Evolutionary conservation across 257 asterid species (phyloP).

Genomic region (Gentiana dahurica): DNA sequence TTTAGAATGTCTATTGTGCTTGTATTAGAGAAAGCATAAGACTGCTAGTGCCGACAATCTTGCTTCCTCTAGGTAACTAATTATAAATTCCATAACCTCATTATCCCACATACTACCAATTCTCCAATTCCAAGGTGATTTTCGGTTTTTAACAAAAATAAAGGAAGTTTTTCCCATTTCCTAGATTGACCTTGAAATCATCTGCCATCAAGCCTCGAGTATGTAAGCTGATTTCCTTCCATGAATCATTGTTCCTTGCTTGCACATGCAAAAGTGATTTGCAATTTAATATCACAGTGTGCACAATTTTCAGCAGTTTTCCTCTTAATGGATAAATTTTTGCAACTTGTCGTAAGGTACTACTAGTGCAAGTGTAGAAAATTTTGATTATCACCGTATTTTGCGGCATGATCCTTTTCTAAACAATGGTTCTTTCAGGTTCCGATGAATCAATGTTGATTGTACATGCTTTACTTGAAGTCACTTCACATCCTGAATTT

Average conservation of each 20-base stretch:
- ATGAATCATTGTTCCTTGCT: too few species aligned
- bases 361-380: not conserved
- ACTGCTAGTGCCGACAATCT: too few species aligned
- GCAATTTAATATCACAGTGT: constrained; percentile 46
- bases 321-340: not conserved
- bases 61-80: too few species aligned
- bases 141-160: constrained; percentile 23
- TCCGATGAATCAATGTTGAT: constrained; percentile 95
- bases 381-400: too few species aligned
- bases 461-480: constrained; percentile 90
- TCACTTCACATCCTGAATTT: constrained; percentile 92
- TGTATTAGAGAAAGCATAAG: constrained; percentile 25
- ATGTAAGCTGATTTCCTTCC: too few species aligned
- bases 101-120: constrained; percentile 13
- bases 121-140: constrained; percentile 48
- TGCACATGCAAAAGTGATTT: constrained; percentile 18
- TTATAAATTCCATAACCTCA: constrained; percentile 44
- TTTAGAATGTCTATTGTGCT: constrained; percentile 59
- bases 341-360: too few species aligned
- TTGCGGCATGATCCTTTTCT: too few species aligned
- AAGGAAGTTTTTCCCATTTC: too few species aligned
- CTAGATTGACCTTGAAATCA: too few species aligned
- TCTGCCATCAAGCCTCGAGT: too few species aligned
- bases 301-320: constrained; percentile 2
- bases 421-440: constrained; percentile 44